phyloP scores from a whole-genome alignment of 148 eudicot species.

The Linanthus parryae region DNA sequence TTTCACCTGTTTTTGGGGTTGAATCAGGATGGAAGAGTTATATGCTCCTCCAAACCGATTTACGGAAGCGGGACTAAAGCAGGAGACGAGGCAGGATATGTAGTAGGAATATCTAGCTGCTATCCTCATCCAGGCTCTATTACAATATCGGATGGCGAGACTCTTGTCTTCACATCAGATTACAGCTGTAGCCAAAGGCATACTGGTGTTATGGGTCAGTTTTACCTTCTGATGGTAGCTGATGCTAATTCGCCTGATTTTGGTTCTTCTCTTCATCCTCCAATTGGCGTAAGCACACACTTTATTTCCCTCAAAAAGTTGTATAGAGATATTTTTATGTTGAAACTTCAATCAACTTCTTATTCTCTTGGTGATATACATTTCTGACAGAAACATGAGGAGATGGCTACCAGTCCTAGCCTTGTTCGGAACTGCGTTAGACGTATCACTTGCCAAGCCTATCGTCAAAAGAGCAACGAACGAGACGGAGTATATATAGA shows the following conservation, averaged over 20 bases:
- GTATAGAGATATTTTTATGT: too few species aligned
- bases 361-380: too few species aligned
- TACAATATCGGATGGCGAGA: constrained; percentile 55
- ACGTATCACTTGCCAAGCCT: too few species aligned
- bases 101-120: constrained; percentile 92
- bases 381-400: constrained; percentile 19
- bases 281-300: too few species aligned
- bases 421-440: constrained; percentile 20
- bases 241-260: constrained; percentile 32
- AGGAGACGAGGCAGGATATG: constrained; percentile 85
- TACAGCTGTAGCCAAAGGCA: constrained; percentile 56
- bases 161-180: constrained; percentile 57
- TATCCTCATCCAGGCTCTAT: constrained; percentile 74
- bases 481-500: too few species aligned
- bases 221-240: constrained; percentile 76
- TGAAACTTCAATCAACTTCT: too few species aligned
- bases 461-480: too few species aligned
- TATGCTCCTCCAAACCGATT: constrained; percentile 66
- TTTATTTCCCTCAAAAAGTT: too few species aligned
- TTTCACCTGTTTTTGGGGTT: too few species aligned
- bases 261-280: constrained; percentile 3
- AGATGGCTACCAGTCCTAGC: constrained; percentile 5
- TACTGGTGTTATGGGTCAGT: constrained; percentile 92
- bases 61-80: constrained; percentile 69
- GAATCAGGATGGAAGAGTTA: constrained; percentile 56